phyloP scores from a whole-genome alignment of 2,329 filamentous ascomycete genomes.

The Xylariaceae sp. region DNA sequence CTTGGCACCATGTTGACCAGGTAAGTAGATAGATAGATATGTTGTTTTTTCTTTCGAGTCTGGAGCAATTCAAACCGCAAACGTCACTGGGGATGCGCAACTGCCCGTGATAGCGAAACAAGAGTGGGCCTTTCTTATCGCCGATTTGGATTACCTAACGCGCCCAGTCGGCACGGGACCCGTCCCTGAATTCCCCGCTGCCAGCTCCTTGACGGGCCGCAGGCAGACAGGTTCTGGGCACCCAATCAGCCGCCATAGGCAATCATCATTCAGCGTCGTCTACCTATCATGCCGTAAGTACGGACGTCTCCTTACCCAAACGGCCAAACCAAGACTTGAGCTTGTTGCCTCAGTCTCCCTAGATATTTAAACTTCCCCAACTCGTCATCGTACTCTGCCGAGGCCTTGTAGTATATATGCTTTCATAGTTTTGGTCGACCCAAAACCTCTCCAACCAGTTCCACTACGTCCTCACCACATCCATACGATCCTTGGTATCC shows the following conservation, averaged over 20 bases:
- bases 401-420: neutral
- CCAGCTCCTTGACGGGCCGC: too few species aligned
- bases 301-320: too few species aligned
- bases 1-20: conserved; percentile 46
- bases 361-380: neutral
- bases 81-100: neutral
- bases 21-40: neutral
- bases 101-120: neutral
- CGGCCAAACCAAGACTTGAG: neutral
- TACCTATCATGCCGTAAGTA: too few species aligned
- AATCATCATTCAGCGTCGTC: too few species aligned
- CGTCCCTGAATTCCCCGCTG: too few species aligned
- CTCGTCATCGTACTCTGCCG: neutral
- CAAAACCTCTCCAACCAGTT: conserved; percentile 61
- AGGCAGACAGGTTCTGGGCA: too few species aligned
- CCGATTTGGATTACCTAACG: neutral
- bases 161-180: too few species aligned
- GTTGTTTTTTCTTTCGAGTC: neutral
- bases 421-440: conserved; percentile 27
- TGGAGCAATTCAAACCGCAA: neutral
- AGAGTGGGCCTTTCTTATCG: neutral
- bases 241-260: too few species aligned
- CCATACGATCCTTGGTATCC: conserved; percentile 70
- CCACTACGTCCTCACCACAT: conserved; percentile 62
- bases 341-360: neutral